phyloP scores from a whole-genome alignment of 306 rosid genomes.

The Quercus dentata region DNA sequence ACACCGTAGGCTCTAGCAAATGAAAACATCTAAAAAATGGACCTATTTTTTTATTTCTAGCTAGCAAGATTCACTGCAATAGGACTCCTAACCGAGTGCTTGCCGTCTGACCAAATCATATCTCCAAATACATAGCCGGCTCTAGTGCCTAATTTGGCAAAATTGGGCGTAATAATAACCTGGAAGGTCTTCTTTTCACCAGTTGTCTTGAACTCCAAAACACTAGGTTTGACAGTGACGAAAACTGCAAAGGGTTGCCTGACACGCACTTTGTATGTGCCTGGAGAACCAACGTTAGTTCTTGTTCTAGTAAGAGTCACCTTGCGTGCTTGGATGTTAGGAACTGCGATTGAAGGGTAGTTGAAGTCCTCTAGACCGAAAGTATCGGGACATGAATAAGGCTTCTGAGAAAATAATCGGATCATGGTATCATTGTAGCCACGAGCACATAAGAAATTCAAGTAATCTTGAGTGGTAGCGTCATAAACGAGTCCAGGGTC shows the following conservation, averaged over 20 bases:
- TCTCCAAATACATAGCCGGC: slow-evolving; percentile 26
- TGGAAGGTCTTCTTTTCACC: slow-evolving; percentile 49
- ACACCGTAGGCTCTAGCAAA: no score
- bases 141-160: not conserved
- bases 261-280: slow-evolving; percentile 30
- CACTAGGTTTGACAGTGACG: slow-evolving; percentile 34
- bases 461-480: slow-evolving; percentile 32
- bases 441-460: slow-evolving; percentile 54
- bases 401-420: slow-evolving; percentile 13
- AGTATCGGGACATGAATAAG: slow-evolving; percentile 30
- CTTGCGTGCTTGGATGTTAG: not conserved
- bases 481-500: slow-evolving; percentile 70
- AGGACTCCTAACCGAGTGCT: slow-evolving; percentile 39
- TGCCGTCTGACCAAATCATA: slow-evolving; percentile 43
- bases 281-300: slow-evolving; percentile 53
- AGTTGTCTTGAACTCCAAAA: slow-evolving; percentile 21
- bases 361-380: slow-evolving; percentile 44
- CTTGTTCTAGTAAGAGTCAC: slow-evolving; percentile 38
- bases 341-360: slow-evolving; percentile 57
- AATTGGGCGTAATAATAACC: slow-evolving; percentile 17
- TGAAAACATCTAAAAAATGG: not conserved
- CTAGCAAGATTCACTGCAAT: slow-evolving; percentile 13
- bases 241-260: slow-evolving; percentile 27
- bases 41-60: not conserved
- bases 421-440: slow-evolving; percentile 36